Conservation (phyloP, 2,329 filamentous ascomycete genomes). For the Exophiala oligosperma region DNA sequence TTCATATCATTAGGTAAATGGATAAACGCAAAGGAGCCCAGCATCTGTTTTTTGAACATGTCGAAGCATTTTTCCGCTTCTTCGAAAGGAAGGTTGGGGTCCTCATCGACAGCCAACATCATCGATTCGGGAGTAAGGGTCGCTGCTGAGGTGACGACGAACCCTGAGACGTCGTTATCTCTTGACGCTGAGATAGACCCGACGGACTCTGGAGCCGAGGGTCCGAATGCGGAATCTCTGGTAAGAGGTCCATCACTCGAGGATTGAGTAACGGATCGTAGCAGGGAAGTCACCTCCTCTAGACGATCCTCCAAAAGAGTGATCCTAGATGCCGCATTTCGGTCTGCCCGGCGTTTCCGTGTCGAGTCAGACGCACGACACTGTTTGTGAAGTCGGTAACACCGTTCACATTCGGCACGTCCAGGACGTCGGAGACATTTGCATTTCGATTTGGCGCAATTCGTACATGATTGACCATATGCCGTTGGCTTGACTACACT, state of each 20-base stretch:
- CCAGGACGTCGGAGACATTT: slow-evolving; percentile 2
- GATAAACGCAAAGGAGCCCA: slow-evolving; percentile 2
- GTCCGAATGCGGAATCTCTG: not conserved
- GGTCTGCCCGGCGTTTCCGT: slow-evolving; percentile 31
- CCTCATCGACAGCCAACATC: not conserved
- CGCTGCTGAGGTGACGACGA: not conserved
- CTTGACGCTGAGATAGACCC: not conserved
- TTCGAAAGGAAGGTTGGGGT: not conserved
- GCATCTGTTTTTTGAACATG: not conserved
- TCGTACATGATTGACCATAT: slow-evolving; percentile 1
- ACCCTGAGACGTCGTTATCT: not conserved
- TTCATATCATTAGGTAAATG: not conserved
- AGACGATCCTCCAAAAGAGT: slow-evolving; percentile 34
- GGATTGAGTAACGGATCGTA: slow-evolving; percentile 30
- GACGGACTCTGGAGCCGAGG: not conserved
- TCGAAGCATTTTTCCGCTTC: slow-evolving; percentile 1
- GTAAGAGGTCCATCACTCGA: not conserved
- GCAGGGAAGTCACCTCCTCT: slow-evolving; percentile 32
- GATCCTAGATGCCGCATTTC: slow-evolving; percentile 24
- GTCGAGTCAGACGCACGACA: slow-evolving; percentile 42
- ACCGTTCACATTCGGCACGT: slow-evolving; percentile 32
- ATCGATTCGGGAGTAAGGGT: not conserved
- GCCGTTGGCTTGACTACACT: not conserved
- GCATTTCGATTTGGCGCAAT: slow-evolving; percentile 3
- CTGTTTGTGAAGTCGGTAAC: slow-evolving; percentile 43